phyloP scores from a whole-genome alignment of 1,284 basidiomycete species.

The Mycosarcoma maydis region DNA sequence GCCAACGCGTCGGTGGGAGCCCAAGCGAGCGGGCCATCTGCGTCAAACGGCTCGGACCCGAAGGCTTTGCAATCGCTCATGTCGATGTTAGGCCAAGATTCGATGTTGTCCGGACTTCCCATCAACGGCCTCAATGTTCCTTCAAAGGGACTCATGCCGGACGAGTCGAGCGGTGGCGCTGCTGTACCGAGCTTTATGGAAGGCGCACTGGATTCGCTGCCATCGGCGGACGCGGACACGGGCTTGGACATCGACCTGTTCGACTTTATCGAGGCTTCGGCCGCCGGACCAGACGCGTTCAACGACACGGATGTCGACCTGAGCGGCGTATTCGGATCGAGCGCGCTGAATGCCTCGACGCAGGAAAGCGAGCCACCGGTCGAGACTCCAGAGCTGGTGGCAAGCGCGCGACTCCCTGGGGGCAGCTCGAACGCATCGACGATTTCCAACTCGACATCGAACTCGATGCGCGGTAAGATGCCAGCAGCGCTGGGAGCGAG shows the following conservation, averaged over 20 bases:
- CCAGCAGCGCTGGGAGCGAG: conserved; percentile 27
- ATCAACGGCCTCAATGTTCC: conserved; percentile 17
- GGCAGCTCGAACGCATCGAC: conserved; percentile 45
- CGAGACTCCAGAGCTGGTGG: conserved; percentile 51
- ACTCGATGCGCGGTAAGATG: conserved; percentile 42
- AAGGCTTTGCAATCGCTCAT: conserved; percentile 48
- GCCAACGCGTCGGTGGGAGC: conserved; percentile 25
- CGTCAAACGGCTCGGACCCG: conserved; percentile 25
- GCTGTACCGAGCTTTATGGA: conserved; percentile 30
- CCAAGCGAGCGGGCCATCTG: conserved; percentile 23
- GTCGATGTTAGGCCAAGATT: conserved; percentile 45
- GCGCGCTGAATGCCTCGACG: conserved; percentile 36
- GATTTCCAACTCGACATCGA: conserved; percentile 40
- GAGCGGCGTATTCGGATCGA: conserved; percentile 37
- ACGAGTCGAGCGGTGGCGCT: conserved; percentile 7
- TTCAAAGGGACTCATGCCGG: conserved; percentile 13
- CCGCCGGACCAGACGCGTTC: conserved; percentile 44
- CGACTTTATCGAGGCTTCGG: conserved; percentile 56
- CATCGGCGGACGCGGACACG: conserved; percentile 46
- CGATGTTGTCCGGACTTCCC: conserved; percentile 35
- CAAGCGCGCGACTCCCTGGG: conserved; percentile 38
- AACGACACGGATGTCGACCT: conserved; percentile 49
- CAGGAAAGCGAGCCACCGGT: conserved; percentile 46
- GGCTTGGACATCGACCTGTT: conserved; percentile 51
- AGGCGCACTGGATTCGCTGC: conserved; percentile 28